Base-by-base conservation (phyloP, 495 filamentous ascomycete genomes). In the Daldinia caldariorum region DNA sequence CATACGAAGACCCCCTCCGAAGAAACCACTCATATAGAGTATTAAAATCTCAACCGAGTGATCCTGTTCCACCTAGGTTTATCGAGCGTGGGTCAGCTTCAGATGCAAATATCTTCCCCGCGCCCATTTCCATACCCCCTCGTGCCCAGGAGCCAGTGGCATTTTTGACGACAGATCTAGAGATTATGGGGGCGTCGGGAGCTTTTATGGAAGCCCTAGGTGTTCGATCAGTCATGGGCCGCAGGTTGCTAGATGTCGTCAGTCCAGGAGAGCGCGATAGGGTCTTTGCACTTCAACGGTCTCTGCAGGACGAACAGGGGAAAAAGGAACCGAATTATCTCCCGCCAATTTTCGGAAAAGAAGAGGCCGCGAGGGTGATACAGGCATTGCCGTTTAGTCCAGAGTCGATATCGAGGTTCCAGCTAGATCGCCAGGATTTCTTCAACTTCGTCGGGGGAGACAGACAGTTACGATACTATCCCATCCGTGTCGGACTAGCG, bases 21-120 rank as follows among this genome's bases (percentile, higher is more conserved):
- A 78, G 82, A 70, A 79, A 76, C 62, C 79, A 84, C 47, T 80
- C 83, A 37, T 87, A 89, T 73, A 80, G 86, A 67, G 81, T 88
- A 54, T 77, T 89, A 64, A 89, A 89, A 77, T 87, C 87, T 63
- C 86, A 88, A 70, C 75, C 82, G 79, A 77, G 78, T 73, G 77
- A 84, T 61, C 58, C 81, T 54, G 66, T 80, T 58, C 68, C 78
- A 13, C 81, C 83, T 63, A 80, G 84, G 71, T 83, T 82, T 70
- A 58, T 84, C 54, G 80, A 85, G 29, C 80, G 81, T 67, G 79
- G 77, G 20, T 78, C 78, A 20, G 62, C 76, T 4, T 57, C 78
- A 16, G 84, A 85, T 57, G 80, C 83, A 9, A 84, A 81, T 67
- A 72, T 85, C 22, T 86, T 78, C 59, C 80, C 80, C 16, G 70